Base-by-base conservation (phyloP, 768 basidiomycete species). In the Mrakia frigida region DNA sequence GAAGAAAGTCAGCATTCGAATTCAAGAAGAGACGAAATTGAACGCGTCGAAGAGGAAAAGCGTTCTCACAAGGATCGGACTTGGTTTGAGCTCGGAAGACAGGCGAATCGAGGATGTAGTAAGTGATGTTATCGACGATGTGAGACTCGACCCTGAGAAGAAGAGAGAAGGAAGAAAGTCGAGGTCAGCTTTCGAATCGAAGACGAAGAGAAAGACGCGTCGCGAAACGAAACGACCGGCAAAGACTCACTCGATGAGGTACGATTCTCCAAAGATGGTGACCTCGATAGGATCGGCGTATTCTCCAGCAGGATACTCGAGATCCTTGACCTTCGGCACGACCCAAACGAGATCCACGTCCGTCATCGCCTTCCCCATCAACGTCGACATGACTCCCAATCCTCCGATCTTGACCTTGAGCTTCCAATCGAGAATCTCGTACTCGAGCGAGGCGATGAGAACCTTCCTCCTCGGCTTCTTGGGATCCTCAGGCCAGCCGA, bases 321-420 rank as follows among this genome's bases (percentile, higher is more conserved):
- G 79, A 81, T 96, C 94, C 84, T 94, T 94, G 80, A 97, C 94
- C 82, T 97, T 97, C 63, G 94, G 94, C 25, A 95, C 82, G 69
- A 97, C 90, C 94, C 94, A 97, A 75, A 97, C 86, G 63, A 97
- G 85, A 82, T 96, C 94, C 73, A 96, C 94, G 82, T 97, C 94
- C 67, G 91, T 92, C 94, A 97, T 97, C 7, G 94, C 94, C 84
- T 96, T 97, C 79, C 94, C 94, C 94, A 97, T 97, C 50, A 97
- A 86, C 83, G 90, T 90, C 4, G 94, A 96, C 94, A 97, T 97
- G 85, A 96, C 94, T 86, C 94, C 94, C 28, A 97, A 87, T 84
- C 94, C 94, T 85, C 94, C 94, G 79, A 96, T 96, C 87, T 96
- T 96, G 86, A 97, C 94, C 84, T 97, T 97, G 78, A 95, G 84